Evolutionary conservation across 2,329 filamentous ascomycete genomes (phyloP), one percentile per base, ranked within the genome.

Genomic region (Byssochlamys sp.): DNA sequence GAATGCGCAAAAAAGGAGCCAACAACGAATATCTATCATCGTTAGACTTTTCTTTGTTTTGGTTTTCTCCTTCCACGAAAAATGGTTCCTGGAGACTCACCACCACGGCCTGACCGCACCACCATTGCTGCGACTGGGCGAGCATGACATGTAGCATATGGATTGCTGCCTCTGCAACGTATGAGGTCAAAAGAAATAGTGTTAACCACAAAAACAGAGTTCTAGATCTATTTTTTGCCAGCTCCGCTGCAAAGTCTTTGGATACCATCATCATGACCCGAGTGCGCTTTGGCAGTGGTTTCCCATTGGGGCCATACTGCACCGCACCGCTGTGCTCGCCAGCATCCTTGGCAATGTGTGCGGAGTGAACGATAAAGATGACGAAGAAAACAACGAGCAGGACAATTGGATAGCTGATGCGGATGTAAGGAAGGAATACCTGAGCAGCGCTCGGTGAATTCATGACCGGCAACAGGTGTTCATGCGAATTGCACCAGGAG

Each of bases 1-100:
- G 89, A 81, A 76, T 95, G 92, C 62, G 92, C 84, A 78, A 95
- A 96, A 63, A 91, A 88, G 51, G 89, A 87, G 57, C 87, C 90
- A 57, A 90, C 83, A 61, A 95, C 79, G 73, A 95, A 95, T 68
- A 95, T 87, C 91, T 96, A 59, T 29, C 28, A 29, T 29, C 9
- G 28, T 29, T 29, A 29, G 28, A 5, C 28, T 9, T 29, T 29
- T 9, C 28, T 29, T 29, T 29, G 19, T 19, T 19, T 19, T 19
- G 1, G 19, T 29, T 9, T 29, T 29, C 9, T 29, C 3, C 9
- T 9, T 29, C 2, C 28, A 29, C 28, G 1, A 9, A 5, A 29
- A 29, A 29, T 29, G 4, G 29, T 28, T 52, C 14, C n/a, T 31
- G 53, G 31, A 45, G 26, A 72, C 87, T 70, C 83, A 91, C 89